A percentile compares a stretch with the other conserved stretches of the same genome.
Evolutionary conservation across 495 filamentous ascomycete genomes (phyloP).

Genomic region (Penicillium psychrofluorescens): DNA sequence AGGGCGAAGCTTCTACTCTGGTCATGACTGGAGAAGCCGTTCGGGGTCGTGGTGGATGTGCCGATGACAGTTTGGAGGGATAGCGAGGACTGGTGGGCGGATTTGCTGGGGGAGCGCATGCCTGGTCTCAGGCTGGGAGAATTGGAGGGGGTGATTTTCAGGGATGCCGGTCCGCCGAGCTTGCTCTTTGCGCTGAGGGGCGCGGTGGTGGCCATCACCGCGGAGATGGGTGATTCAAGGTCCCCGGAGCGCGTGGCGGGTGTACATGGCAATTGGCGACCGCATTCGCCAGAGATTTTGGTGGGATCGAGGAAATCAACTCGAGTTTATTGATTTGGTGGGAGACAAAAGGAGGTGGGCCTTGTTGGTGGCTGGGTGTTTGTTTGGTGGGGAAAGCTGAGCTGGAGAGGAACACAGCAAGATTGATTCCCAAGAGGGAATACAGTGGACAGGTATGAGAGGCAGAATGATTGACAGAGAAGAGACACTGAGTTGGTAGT

Average conservation of each 20-base stretch:
- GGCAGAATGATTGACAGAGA: no score
- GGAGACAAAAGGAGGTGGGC: constrained; percentile 6
- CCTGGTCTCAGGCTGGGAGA: constrained; percentile 61
- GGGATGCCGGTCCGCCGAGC: constrained; percentile 27
- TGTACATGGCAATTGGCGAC: constrained; percentile 11
- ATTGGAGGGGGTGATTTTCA: constrained; percentile 75
- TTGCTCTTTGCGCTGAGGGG: constrained; percentile 29
- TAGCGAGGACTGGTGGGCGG: constrained; percentile 45
- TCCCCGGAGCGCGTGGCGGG: constrained; percentile 15
- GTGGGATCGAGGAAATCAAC: neutral
- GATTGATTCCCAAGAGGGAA: no score
- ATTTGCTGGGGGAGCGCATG: constrained; percentile 56
- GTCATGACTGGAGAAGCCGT: constrained; percentile 76
- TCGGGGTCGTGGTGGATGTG: constrained; percentile 75
- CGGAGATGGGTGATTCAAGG: constrained; percentile 14
- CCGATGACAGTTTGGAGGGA: constrained; percentile 80
- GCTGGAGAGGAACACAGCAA: neutral
- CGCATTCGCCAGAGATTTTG: constrained; percentile 3
- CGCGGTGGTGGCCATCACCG: constrained; percentile 33
- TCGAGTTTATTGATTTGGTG: neutral
- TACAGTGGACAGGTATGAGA: no score
- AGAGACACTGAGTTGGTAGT: neutral
- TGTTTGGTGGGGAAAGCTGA: constrained; percentile 3
- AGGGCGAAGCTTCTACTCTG: constrained; percentile 71
- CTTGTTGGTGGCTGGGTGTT: no score